These are phyloP conservation scores for Casuarina glauca DNA, from an alignment of 306 rosid species.

Conservation along the genomic window DNA sequence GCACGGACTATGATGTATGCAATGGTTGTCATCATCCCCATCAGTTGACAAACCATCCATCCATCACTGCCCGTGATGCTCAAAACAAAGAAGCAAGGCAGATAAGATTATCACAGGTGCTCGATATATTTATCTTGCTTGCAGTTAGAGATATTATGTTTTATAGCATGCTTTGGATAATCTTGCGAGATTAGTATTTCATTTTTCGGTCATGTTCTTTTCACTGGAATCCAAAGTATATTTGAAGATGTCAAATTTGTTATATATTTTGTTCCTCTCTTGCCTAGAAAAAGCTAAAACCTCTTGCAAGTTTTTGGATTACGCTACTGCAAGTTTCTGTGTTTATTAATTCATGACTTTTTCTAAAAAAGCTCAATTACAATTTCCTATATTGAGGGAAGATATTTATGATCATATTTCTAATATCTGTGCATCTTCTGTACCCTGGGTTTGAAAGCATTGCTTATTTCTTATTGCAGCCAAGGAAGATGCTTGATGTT, in stretches of 20 bases:
- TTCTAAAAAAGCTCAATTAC: not conserved
- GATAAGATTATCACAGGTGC: conserved; percentile 76
- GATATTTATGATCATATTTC: not conserved
- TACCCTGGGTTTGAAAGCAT: conserved; percentile 15
- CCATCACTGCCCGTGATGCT: conserved; percentile 87
- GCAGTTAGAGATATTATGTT: not conserved
- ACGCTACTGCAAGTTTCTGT: not conserved
- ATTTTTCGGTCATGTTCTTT: not conserved
- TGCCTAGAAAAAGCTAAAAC: not conserved
- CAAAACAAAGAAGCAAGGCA: conserved; percentile 98
- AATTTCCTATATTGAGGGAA: not conserved
- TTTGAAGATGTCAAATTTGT: not conserved
- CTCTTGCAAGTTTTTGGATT: not conserved
- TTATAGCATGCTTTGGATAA: not conserved
- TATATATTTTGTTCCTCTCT: not conserved
- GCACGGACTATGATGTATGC: conserved; percentile 95
- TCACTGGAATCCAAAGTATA: not conserved
- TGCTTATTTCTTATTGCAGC: conserved; percentile 58
- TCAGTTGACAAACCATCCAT: conserved; percentile 94
- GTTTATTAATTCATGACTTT: not conserved
- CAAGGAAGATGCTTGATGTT: conserved; percentile 91
- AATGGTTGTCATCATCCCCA: conserved; percentile 94
- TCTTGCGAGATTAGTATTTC: not conserved
- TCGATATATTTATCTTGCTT: conserved; percentile 15
- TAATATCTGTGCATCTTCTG: not conserved